These are phyloP conservation scores for Sphagnum tenellum DNA, from an alignment of 225 moss, liverwort and hornwort species.

Conservation along the genomic window DNA sequence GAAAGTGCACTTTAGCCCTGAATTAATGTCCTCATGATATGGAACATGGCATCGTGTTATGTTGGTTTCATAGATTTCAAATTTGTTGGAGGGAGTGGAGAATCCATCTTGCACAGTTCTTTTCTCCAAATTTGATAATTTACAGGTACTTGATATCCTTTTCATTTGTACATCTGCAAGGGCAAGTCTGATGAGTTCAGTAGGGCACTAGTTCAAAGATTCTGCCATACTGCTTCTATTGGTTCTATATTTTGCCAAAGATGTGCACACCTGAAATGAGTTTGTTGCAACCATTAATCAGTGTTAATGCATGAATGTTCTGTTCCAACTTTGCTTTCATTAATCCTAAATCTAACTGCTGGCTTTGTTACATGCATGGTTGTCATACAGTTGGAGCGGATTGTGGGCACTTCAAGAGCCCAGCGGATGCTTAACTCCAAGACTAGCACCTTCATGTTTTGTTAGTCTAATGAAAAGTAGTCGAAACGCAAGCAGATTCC, in stretches of 20 bases:
- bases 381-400: slow-evolving; percentile 35
- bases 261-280: neutral
- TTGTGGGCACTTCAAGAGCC: slow-evolving; percentile 39
- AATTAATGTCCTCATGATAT: too few relatives aligned
- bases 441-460: slow-evolving; percentile 36
- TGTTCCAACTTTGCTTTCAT: neutral
- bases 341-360: neutral
- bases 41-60: too few relatives aligned
- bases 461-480: slow-evolving; percentile 6
- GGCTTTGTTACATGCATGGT: neutral
- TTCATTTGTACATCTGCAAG: too few relatives aligned
- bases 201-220: neutral
- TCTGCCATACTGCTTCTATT: neutral
- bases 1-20: too few relatives aligned
- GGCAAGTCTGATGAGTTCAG: too few relatives aligned
- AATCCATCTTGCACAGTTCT: slow-evolving; percentile 63
- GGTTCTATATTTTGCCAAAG: neutral
- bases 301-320: neutral
- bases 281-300: neutral
- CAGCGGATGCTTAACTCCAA: slow-evolving; percentile 30
- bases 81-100: slow-evolving; percentile 60
- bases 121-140: slow-evolving; percentile 67
- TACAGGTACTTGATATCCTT: slow-evolving; percentile 40
- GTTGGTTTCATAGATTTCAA: slow-evolving; percentile 40
- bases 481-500: too few relatives aligned